phyloP scores from a whole-genome alignment of 495 filamentous ascomycete species.

The Parathielavia appendiculata region DNA sequence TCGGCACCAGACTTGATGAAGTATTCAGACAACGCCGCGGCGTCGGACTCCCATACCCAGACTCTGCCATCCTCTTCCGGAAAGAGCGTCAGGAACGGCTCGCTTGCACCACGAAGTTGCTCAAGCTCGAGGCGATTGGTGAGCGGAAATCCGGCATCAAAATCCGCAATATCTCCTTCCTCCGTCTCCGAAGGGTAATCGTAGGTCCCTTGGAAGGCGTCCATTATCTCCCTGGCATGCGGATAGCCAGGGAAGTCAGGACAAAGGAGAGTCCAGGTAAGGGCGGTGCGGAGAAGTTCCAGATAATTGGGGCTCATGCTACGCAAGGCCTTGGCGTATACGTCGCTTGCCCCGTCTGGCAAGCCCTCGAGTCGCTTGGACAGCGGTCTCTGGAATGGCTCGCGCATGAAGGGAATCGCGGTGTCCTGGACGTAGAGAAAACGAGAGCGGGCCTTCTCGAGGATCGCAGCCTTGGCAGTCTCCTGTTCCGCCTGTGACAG shows the following conservation, averaged over 20 bases:
- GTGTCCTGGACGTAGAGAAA: slow-evolving; percentile 22
- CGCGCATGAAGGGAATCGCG: slow-evolving; percentile 25
- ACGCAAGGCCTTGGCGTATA: slow-evolving; percentile 20
- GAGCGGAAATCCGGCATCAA: slow-evolving; percentile 10
- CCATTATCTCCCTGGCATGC: slow-evolving; percentile 24
- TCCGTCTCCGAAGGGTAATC: not conserved
- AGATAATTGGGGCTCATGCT: slow-evolving; percentile 28
- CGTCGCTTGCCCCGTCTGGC: slow-evolving; percentile 20
- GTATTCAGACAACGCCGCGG: slow-evolving; percentile 12
- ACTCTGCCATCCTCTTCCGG: not conserved
- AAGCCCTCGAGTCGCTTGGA: slow-evolving; percentile 20
- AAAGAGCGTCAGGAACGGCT: slow-evolving; percentile 15
- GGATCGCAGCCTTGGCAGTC: slow-evolving; percentile 18
- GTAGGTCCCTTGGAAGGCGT: slow-evolving; percentile 24
- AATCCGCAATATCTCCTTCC: not conserved
- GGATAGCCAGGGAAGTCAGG: slow-evolving; percentile 5
- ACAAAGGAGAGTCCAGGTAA: slow-evolving; percentile 23
- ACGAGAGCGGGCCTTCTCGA: slow-evolving; percentile 19
- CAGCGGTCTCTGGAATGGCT: slow-evolving; percentile 25
- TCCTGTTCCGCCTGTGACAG: slow-evolving; percentile 21
- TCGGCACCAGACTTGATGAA: slow-evolving; percentile 14
- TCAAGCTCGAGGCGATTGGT: slow-evolving; percentile 18
- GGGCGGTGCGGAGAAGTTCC: slow-evolving; percentile 23
- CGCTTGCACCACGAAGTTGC: slow-evolving; percentile 20
- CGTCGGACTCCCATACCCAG: slow-evolving; percentile 9